A percentile compares a stretch with the other conserved stretches of the same genome.
phyloP scores from a whole-genome alignment of 2,329 filamentous ascomycete genomes.

The Cryphonectria japonica region DNA sequence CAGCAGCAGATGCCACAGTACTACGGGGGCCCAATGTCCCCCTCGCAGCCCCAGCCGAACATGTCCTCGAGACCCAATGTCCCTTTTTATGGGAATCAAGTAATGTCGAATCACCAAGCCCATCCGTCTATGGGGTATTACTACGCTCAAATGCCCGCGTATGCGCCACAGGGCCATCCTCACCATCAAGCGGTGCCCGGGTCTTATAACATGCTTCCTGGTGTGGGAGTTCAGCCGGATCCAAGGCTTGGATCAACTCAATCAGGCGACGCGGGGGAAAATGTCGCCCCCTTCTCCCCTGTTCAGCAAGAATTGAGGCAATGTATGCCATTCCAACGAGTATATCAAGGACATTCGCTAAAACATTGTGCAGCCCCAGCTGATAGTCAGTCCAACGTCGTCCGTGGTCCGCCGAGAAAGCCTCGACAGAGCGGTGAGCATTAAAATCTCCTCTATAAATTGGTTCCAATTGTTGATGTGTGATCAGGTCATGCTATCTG shows the following conservation, averaged over 20 bases:
- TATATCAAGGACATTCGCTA: not conserved
- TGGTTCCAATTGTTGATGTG: slow-evolving; percentile 10
- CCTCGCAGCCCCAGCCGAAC: slow-evolving; percentile 41
- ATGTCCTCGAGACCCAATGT: slow-evolving; percentile 45
- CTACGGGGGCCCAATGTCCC: slow-evolving; percentile 46
- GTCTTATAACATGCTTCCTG: slow-evolving; percentile 42
- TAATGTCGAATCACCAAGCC: slow-evolving; percentile 46
- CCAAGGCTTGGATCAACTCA: slow-evolving; percentile 32
- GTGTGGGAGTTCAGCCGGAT: slow-evolving; percentile 34
- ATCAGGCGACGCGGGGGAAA: slow-evolving; percentile 24
- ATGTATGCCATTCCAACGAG: slow-evolving; percentile 24
- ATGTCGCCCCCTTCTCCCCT: slow-evolving; percentile 7
- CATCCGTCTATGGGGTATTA: slow-evolving; percentile 46
- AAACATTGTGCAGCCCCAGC: slow-evolving; percentile 29
- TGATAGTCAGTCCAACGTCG: slow-evolving; percentile 45
- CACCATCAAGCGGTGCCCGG: slow-evolving; percentile 41
- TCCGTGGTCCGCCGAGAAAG: slow-evolving; percentile 59
- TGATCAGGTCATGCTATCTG: slow-evolving; percentile 81
- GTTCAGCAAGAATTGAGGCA: slow-evolving; percentile 25
- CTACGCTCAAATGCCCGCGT: slow-evolving; percentile 47
- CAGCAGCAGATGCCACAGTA: slow-evolving; percentile 49
- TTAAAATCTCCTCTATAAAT: not conserved
- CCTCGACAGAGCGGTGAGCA: slow-evolving; percentile 64
- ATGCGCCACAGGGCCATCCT: slow-evolving; percentile 38
- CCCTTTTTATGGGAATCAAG: slow-evolving; percentile 49